Evolutionary conservation across 805 yeast genomes (phyloP), one percentile per base, ranked within the genome.

Genomic region (Candida khao-thaluensis): DNA sequence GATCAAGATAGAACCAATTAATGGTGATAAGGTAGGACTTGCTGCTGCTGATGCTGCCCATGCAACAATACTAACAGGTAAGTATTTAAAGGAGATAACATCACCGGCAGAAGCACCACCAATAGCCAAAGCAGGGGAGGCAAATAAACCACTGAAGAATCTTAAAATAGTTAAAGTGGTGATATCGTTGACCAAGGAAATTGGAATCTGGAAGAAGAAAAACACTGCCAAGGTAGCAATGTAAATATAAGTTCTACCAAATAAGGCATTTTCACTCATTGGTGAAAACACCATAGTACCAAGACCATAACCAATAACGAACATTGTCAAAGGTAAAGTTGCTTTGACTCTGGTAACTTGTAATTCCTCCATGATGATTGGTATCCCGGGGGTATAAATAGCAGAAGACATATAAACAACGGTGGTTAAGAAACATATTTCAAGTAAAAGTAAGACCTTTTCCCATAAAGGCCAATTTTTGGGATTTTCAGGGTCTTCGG

Each of bases 81-180:
- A 54, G 38, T 59, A 59, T 3, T 75, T 67, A 12, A 64, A 54
- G 3, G 53, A 30, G 17, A 72, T 53, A 34, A 87, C 61, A 62
- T 88, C 96, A 40, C 81, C 66, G 45, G 87, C 77, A 4, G 93
- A 80, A 47, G 95, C 96, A 38, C 90, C 88, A 9, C 88, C 91
- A 48, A 85, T 78, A 7, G 95, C 82, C 63, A 88, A 70, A 2
- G 90, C 88, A 2, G 93, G 95, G 1, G 90, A 80, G 1, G 93
- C 87, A 35, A 82, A 72, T 20, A 82, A 70, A 1, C 95, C 95
- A 15, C 83, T 69, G 51, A 88, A 76, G 53, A 85, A 84, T 50
- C 96, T 65, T 31, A 85, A 66, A 4, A 88, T 81, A 33, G 87
- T 62, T 20, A 85, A 68, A 7, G 74, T 67, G 41, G 77, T 68